These are phyloP conservation scores for Clitoria ternatea DNA, from an alignment of 306 rosid genomes.

Conservation along the genomic window DNA sequence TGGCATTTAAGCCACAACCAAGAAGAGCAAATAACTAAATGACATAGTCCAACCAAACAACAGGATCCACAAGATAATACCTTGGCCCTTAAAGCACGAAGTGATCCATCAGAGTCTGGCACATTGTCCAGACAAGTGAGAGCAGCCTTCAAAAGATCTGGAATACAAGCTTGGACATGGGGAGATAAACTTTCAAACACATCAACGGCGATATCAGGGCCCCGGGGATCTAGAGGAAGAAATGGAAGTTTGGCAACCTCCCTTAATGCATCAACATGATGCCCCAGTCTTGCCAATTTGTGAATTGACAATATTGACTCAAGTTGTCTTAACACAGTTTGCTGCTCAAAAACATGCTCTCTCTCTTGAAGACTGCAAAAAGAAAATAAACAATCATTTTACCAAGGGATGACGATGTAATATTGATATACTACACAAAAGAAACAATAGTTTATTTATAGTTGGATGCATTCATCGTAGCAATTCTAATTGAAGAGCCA, in stretches of 20 bases:
- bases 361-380: constrained; percentile 85
- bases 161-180: constrained; percentile 90
- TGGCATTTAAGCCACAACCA: not conserved
- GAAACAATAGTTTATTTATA: not conserved
- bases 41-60: not conserved
- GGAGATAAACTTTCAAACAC: constrained; percentile 75
- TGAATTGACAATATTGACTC: constrained; percentile 83
- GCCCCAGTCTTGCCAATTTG: constrained; percentile 80
- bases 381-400: constrained; percentile 12
- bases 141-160: constrained; percentile 85
- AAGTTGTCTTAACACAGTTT: constrained; percentile 85
- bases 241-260: constrained; percentile 91
- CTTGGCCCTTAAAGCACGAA: constrained; percentile 93
- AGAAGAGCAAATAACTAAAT: constrained; percentile 3
- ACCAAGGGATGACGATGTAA: not conserved
- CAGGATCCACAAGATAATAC: constrained; percentile 35
- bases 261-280: constrained; percentile 72
- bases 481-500: constrained; percentile 10
- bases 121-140: constrained; percentile 87
- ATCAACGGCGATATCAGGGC: constrained; percentile 58
- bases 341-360: constrained; percentile 76
- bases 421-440: not conserved
- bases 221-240: constrained; percentile 88
- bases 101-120: constrained; percentile 83
- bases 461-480: constrained; percentile 1